phyloP scores from a whole-genome alignment of 164 flowering plant species.

The Stephania yunnanensis region DNA sequence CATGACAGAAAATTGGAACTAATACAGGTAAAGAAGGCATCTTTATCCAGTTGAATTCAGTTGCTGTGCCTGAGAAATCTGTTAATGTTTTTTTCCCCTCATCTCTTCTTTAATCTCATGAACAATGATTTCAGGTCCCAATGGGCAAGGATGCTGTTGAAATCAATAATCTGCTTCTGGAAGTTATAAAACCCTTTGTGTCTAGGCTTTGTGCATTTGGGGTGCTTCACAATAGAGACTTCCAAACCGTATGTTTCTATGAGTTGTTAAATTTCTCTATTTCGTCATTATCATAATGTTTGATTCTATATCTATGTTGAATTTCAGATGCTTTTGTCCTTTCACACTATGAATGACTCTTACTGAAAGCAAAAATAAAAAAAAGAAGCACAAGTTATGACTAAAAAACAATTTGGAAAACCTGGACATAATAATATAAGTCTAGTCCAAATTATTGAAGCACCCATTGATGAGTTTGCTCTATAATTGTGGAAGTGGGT shows the following conservation, averaged over 20 bases:
- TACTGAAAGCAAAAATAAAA: not conserved
- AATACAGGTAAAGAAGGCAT: conserved; percentile 43
- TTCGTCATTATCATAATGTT: not conserved
- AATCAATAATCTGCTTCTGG: conserved; percentile 45
- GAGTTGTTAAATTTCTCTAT: not conserved
- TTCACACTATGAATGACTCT: not conserved
- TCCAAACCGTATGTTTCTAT: conserved; percentile 46
- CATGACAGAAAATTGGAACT: conserved; percentile 72
- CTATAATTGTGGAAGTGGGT: too few species aligned
- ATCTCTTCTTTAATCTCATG: conserved; percentile 1
- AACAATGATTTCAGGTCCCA: conserved; percentile 49
- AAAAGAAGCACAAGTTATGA: too few species aligned
- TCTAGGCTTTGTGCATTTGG: conserved; percentile 49
- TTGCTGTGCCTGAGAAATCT: too few species aligned
- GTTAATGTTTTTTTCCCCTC: not conserved
- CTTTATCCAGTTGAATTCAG: not conserved
- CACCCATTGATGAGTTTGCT: too few species aligned
- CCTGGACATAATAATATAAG: too few species aligned
- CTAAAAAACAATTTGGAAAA: too few species aligned
- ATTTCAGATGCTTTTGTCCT: not conserved
- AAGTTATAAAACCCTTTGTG: conserved; percentile 51
- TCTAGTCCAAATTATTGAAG: too few species aligned
- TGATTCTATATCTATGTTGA: not conserved
- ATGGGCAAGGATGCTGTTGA: conserved; percentile 69
- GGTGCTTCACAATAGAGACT: conserved; percentile 54